Base-by-base conservation (phyloP, 169 alveolate species). In the Eimeria acervulina region DNA sequence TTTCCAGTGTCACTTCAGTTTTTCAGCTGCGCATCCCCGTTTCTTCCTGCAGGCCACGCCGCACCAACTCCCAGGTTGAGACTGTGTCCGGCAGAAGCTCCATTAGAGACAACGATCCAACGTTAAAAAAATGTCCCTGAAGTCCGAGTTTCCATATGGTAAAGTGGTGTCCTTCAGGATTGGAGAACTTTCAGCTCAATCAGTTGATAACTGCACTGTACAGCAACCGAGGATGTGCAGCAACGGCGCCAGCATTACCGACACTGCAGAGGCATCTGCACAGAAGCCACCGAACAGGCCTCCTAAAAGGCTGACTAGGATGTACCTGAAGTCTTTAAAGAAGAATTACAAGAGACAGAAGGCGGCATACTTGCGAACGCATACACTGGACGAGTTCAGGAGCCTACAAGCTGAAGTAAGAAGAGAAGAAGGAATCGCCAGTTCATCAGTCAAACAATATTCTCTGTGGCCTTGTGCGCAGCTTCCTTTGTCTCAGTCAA, bases 311-410 rank as follows among this genome's bases (percentile, higher is more conserved):
- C 7, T 85, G 19, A 85, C 93, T 31, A 85, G 61, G 61, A 61
- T 42, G 61, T 85, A 85, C 81, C 15, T 85, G 63, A 85, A 85
- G 93, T 36, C 76, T 15, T 0, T 85, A 38, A 85, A 85, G 28
- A 85, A 63, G 59, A 61, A 61, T 26, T 85, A 85, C 80, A 85
- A 61, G 38, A 52, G 47, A 13, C 80, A 61, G 40, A 85, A 85
- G 70, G 80, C 80, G 42, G 42, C 26, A 15, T 85, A 85, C 38
- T 38, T 59, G 15, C 93, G 55, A 38, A 85, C 93, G 44, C 93
- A 85, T n/a, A 59, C 93, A 6, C 26, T 85, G 80, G 80, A 85
- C 52, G 80, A 85, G 59, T 85, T 85, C 93, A 85, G 38, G 38
- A 36, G n/a, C 38, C 55, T 85, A n/a, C 81, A 85, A 36, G 80